These are phyloP conservation scores for Chaetomium globosum DNA, from an alignment of 2,329 filamentous ascomycete genomes.

Conservation along the genomic window DNA sequence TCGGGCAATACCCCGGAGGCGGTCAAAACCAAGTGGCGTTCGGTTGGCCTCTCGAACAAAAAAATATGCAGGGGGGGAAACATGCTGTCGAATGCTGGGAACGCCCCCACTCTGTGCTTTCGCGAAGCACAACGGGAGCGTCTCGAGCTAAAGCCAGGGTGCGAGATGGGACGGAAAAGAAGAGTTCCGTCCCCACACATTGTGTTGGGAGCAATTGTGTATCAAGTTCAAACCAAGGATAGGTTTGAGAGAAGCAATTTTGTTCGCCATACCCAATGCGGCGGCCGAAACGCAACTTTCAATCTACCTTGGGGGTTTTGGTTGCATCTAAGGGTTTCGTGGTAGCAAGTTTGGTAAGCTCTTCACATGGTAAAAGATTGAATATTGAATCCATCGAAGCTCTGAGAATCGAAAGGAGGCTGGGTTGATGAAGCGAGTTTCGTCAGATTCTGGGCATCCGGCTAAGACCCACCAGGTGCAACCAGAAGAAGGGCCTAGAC, in stretches of 20 bases:
- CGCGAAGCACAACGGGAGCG: slow-evolving; percentile 35
- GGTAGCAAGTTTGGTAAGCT: not conserved
- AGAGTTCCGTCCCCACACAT: not conserved
- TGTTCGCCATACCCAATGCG: not conserved
- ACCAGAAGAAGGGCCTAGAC: not conserved
- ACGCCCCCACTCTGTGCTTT: slow-evolving; percentile 33
- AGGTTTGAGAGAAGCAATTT: not conserved
- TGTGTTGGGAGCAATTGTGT: slow-evolving; percentile 1
- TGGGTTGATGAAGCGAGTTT: slow-evolving; percentile 4
- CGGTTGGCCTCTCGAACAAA: slow-evolving; percentile 19
- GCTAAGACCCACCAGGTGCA: not conserved
- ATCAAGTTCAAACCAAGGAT: not conserved
- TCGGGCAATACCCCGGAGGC: not conserved
- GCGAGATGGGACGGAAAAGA: slow-evolving; percentile 35
- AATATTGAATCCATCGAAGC: not conserved
- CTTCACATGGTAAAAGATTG: not conserved
- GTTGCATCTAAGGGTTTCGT: not conserved
- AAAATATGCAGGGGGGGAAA: slow-evolving; percentile 36
- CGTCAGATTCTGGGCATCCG: not conserved
- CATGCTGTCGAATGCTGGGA: slow-evolving; percentile 18
- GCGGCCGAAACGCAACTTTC: not conserved
- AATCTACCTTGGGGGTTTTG: not conserved
- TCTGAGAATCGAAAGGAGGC: not conserved
- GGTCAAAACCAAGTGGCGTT: not conserved
- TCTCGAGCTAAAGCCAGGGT: slow-evolving; percentile 16